Base-by-base conservation (phyloP, 768 basidiomycete genomes). In the Saitozyma sp. region DNA sequence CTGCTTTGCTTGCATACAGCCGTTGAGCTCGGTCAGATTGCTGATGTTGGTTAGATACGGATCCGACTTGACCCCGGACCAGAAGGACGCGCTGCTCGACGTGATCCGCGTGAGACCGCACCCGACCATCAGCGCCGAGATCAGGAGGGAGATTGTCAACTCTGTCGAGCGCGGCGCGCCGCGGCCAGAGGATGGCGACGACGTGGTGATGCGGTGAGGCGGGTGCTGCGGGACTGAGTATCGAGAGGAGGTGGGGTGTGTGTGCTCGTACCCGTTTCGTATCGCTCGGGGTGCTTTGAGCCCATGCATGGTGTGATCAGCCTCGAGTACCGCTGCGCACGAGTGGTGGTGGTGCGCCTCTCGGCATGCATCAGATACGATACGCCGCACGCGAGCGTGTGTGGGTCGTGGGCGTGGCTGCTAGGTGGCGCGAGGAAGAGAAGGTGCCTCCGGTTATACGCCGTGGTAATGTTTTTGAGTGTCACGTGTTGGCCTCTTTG, bases 21-120 rank as follows among this genome's bases (percentile, higher is more conserved):
- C 2, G 29, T 29, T 29, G 29, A n/a, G n/a, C n/a, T 29, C 29
- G 29, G 29, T 29, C 29, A 29, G 29, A 43, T 37, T 6, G 45
- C 55, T 61, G 43, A 64, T 39, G 29, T 41, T 19, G 10, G 3
- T n/a, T 71, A 96, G 94, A 73, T 99, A 97, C 80, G 89, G 92
- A 7, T 86, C 89, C 16, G 94, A 98, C 80, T 78, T 99, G 70
- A 95, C 95, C 0, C 90, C 91, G 2, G 95, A 99, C 76, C 96
- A 99, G 73, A 98, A 98, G 78, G 92, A 97, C 76, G 92, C 95
- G 0, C 82, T 99, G n/a, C 81, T 97, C 58, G 95, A 98, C 69
- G 92, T 97, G 49, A 84, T 94, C 53, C 86, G 92, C 29, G 88
- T 85, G 6, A 88, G 91, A 45, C 86, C 88, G 8, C 96, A 99